These are phyloP conservation scores for Fusarium mexicanum DNA, from an alignment of 2,329 filamentous ascomycete genomes.

Conservation along the genomic window DNA sequence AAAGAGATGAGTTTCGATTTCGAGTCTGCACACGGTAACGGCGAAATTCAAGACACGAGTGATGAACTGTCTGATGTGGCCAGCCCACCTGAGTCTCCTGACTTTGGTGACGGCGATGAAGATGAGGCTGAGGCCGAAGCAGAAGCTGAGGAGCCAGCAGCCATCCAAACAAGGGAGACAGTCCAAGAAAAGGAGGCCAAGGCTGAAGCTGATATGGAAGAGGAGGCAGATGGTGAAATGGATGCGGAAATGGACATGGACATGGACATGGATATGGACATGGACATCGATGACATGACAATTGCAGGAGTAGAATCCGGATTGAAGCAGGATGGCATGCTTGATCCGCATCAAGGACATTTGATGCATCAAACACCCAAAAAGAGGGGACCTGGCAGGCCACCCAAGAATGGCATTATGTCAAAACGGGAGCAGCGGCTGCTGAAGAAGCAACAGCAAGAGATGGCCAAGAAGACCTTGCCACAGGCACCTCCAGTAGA, in stretches of 20 bases:
- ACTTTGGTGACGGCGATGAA: constrained; percentile 52
- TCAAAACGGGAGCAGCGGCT: constrained; percentile 78
- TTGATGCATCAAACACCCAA: constrained; percentile 62
- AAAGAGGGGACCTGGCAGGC: constrained; percentile 80
- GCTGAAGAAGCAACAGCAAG: constrained; percentile 65
- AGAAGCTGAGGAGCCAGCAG: constrained; percentile 39
- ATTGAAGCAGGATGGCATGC: constrained; percentile 44
- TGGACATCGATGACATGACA: constrained; percentile 41
- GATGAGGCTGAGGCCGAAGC: constrained; percentile 31
- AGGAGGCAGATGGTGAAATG: constrained; percentile 7
- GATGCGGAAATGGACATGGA: constrained; percentile 35
- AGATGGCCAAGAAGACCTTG: constrained; percentile 61
- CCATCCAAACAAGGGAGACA: constrained; percentile 32
- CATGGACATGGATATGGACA: constrained; percentile 25
- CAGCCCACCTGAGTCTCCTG: constrained; percentile 54
- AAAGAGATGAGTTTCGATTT: constrained; percentile 81
- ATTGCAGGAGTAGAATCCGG: constrained; percentile 38
- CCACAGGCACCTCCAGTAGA: constrained; percentile 59
- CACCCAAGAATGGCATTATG: constrained; percentile 85
- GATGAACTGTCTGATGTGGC: constrained; percentile 60
- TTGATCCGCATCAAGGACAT: constrained; percentile 46
- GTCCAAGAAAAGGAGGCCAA: constrained; percentile 45
- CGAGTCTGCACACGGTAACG: constrained; percentile 68
- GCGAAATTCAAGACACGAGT: constrained; percentile 65
- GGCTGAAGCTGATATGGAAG: constrained; percentile 40